Percentiles rank a stretch among this genome's conserved stretches.
Evolutionary conservation across 805 yeast genomes (phyloP).

Genomic region (Myxozyma vanderwaltii): DNA sequence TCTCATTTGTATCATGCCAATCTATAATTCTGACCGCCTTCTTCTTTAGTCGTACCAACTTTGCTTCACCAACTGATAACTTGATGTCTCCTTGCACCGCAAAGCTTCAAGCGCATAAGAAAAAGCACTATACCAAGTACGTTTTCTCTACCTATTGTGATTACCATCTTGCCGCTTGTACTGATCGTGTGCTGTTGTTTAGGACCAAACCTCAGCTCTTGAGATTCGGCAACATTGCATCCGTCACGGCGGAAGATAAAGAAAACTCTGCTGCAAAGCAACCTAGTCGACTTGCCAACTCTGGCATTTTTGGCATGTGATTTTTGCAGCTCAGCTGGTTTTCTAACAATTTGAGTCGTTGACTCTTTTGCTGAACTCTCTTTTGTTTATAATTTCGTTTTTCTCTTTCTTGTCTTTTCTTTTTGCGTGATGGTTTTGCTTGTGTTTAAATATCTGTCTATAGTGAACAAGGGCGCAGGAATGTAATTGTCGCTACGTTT

Average conservation of each 20-base stretch:
- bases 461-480: slow-evolving; percentile 3
- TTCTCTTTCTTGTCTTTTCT: not conserved
- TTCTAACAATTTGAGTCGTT: no score
- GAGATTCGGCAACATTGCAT: slow-evolving; percentile 20
- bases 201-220: slow-evolving; percentile 33
- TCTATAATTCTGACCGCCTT: not conserved
- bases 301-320: slow-evolving; percentile 7
- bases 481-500: not conserved
- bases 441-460: not conserved
- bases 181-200: not conserved
- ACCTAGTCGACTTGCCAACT: slow-evolving; percentile 9
- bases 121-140: slow-evolving; percentile 46
- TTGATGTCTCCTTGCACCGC: slow-evolving; percentile 61
- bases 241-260: not conserved
- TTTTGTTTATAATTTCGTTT: no score
- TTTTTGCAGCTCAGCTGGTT: not conserved
- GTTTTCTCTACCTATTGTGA: slow-evolving; percentile 29
- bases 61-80: slow-evolving; percentile 61
- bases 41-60: slow-evolving; percentile 33
- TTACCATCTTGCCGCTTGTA: no score
- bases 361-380: no score
- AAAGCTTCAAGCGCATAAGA: slow-evolving; percentile 55
- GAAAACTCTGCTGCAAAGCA: slow-evolving; percentile 18
- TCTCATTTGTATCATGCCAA: not conserved
- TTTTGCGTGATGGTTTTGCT: not conserved